These are phyloP conservation scores for Eucalyptus polybractea DNA, from an alignment of 345 rosid species.

Conservation along the genomic window DNA sequence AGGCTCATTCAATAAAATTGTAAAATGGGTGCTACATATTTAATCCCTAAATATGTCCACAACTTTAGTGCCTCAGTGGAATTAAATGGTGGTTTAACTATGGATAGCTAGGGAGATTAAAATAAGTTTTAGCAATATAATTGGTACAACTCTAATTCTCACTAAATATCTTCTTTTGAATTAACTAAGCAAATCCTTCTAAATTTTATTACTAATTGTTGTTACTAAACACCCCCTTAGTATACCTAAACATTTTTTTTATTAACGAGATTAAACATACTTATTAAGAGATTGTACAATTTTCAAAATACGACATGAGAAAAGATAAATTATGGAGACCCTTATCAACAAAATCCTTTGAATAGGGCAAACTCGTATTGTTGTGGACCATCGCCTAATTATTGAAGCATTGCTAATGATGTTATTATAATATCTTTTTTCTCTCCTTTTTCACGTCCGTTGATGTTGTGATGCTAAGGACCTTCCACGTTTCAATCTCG, in stretches of 20 bases:
- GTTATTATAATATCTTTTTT: background rate
- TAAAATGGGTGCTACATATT: background rate
- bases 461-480: background rate
- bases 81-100: too few relatives aligned
- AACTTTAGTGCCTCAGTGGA: too few relatives aligned
- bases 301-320: too few relatives aligned
- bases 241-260: too few relatives aligned
- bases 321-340: background rate
- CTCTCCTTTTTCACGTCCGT: background rate
- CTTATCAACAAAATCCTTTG: background rate
- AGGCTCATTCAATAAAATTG: background rate
- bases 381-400: background rate
- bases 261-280: background rate
- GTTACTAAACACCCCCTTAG: too few relatives aligned
- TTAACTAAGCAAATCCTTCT: too few relatives aligned
- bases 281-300: too few relatives aligned
- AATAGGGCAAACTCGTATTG: background rate
- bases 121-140: too few relatives aligned
- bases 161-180: fast-evolving
- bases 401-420: background rate
- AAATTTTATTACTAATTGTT: too few relatives aligned
- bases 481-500: background rate
- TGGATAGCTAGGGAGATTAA: too few relatives aligned
- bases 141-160: too few relatives aligned
- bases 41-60: background rate